A percentile compares a stretch with the other conserved stretches of the same genome.
Evolutionary conservation across 139 green algal species (phyloP).

Genomic region (Volvox reticuliferus): DNA sequence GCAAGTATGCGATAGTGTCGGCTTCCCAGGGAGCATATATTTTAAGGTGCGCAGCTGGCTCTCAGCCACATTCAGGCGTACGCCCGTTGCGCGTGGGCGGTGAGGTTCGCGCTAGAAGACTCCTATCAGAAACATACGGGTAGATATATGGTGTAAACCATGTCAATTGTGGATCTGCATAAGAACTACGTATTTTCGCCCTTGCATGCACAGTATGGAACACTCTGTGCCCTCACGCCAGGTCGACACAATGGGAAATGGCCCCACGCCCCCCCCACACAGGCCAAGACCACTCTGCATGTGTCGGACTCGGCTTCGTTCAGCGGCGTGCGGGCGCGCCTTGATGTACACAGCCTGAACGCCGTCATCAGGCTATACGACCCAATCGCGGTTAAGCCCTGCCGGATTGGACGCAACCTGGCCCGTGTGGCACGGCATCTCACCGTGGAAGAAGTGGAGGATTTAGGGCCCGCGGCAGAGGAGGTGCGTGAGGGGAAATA

Average conservation of each 20-base stretch:
- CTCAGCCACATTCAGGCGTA: neutral
- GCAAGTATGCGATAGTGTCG: neutral
- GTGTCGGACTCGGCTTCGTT: slow-evolving; percentile 4
- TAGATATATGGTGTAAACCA: no score
- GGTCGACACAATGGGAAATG: neutral
- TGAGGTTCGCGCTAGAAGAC: no score
- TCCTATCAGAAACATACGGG: no score
- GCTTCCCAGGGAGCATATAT: slow-evolving; percentile 25
- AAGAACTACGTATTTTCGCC: no score
- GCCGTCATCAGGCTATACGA: slow-evolving; percentile 35
- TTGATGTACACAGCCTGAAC: slow-evolving; percentile 4
- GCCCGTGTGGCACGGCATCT: slow-evolving; percentile 3
- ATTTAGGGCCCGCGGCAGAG: neutral
- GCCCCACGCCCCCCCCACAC: no score
- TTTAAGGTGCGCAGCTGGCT: slow-evolving; percentile 7
- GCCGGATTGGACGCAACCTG: slow-evolving; percentile 21
- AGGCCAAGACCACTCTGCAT: slow-evolving; percentile 1
- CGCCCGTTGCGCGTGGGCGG: no score
- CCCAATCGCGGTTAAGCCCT: neutral
- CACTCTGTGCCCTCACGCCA: no score
- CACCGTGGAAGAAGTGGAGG: neutral
- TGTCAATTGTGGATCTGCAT: no score
- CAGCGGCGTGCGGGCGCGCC: neutral
- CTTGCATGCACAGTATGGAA: no score
- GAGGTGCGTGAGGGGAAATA: no score